These are phyloP conservation scores for Lodderomyces beijingensis DNA, from an alignment of 1,139 yeast genomes.

Conservation along the genomic window DNA sequence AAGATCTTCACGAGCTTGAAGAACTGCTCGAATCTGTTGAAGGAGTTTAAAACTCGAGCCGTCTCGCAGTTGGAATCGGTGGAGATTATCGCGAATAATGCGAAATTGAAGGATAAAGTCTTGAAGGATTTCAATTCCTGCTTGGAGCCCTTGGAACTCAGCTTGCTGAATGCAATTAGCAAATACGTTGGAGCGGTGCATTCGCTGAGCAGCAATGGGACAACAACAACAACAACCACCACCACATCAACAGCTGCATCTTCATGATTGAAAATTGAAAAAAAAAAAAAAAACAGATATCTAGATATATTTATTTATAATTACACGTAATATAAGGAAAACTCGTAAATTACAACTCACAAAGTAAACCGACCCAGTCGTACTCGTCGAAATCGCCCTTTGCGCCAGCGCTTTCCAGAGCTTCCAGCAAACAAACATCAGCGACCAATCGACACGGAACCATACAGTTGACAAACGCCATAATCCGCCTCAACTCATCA, in stretches of 20 bases:
- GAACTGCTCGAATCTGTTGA: constrained; percentile 25
- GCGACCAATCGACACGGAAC: constrained; percentile 1
- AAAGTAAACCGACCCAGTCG: constrained; percentile 10
- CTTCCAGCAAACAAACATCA: no score
- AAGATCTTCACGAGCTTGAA: constrained; percentile 34
- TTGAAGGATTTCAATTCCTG: constrained; percentile 30
- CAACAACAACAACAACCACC: neutral
- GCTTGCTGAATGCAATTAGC: constrained; percentile 28
- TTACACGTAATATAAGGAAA: neutral
- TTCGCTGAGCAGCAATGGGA: constrained; percentile 1
- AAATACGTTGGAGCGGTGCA: constrained; percentile 29
- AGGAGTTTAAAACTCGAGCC: constrained; percentile 19
- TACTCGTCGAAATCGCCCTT: constrained; percentile 8
- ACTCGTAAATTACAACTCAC: constrained; percentile 7
- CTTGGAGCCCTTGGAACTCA: constrained; percentile 25
- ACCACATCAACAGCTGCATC: no score
- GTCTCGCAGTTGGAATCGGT: constrained; percentile 8
- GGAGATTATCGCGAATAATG: constrained; percentile 18
- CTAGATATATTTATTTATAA: neutral
- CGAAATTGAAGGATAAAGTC: constrained; percentile 32
- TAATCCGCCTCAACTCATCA: neutral
- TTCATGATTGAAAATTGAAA: no score
- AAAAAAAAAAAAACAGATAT: no score
- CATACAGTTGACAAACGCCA: constrained; percentile 1
- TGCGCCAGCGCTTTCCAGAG: constrained; percentile 4